Evolutionary conservation across 768 basidiomycete species (phyloP).

Genomic region (Mrakia frigida): DNA sequence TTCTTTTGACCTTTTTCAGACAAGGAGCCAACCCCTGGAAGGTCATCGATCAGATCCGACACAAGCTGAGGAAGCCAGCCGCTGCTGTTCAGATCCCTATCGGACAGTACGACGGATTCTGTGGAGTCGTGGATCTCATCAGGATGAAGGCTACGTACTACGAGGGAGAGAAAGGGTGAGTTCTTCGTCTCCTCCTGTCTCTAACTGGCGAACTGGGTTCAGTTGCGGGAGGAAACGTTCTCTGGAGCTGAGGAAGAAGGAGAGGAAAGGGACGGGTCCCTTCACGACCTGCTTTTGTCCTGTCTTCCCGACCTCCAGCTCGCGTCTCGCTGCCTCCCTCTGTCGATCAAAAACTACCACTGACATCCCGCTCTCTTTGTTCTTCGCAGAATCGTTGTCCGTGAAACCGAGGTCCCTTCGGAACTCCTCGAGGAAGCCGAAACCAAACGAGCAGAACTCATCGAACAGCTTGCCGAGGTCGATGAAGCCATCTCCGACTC

Average conservation of each 20-base stretch:
- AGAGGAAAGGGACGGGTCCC: too few species aligned
- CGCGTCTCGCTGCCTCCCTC: too few species aligned
- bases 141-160: slow-evolving; percentile 93
- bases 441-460: slow-evolving; percentile 80
- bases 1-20: slow-evolving; percentile 45
- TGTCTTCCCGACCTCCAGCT: too few species aligned
- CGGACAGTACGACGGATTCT: slow-evolving; percentile 77
- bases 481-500: slow-evolving; percentile 93
- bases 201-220: too few species aligned
- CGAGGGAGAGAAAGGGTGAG: slow-evolving; percentile 86
- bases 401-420: slow-evolving; percentile 79
- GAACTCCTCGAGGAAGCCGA: slow-evolving; percentile 66
- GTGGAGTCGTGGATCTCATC: slow-evolving; percentile 89
- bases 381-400: slow-evolving; percentile 61
- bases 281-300: too few species aligned
- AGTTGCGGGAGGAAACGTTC: too few species aligned
- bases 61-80: slow-evolving; percentile 84
- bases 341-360: background rate
- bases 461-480: slow-evolving; percentile 92
- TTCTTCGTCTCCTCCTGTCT: slow-evolving; percentile 20
- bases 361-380: slow-evolving; percentile 20
- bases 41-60: slow-evolving; percentile 82
- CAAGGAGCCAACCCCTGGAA: slow-evolving; percentile 97
- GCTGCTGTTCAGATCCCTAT: slow-evolving; percentile 96
- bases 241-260: too few species aligned